A percentile compares a stretch with the other conserved stretches of the same genome.
phyloP scores from a whole-genome alignment of 352 stramenopile species.

The Phytopythium oedochilum region DNA sequence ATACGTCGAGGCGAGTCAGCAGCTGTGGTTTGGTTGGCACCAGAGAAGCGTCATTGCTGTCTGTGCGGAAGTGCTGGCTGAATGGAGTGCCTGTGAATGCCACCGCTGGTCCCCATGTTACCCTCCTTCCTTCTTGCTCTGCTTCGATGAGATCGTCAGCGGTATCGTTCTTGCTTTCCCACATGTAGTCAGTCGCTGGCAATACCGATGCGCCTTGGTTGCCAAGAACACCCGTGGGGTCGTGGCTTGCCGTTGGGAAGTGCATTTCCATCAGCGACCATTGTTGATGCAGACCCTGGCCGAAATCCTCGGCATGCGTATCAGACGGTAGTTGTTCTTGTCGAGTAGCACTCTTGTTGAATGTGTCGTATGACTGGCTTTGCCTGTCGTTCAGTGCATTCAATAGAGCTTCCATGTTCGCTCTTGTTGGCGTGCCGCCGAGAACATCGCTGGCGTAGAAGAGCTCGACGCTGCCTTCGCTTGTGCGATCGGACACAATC shows the following conservation, averaged over 20 bases:
- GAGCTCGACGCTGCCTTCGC: slow-evolving; percentile 6
- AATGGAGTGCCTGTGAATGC: not conserved
- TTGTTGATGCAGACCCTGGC: not conserved
- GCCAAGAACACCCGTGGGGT: not conserved
- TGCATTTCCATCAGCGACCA: not conserved
- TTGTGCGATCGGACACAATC: slow-evolving; percentile 4
- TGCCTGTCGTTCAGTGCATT: not conserved
- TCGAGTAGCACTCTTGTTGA: not conserved
- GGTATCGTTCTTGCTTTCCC: not conserved
- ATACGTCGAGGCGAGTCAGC: slow-evolving; percentile 25
- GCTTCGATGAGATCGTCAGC: too few relatives aligned
- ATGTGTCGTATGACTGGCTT: not conserved
- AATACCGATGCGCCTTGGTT: not conserved
- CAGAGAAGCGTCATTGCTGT: not conserved
- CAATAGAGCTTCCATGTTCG: not conserved
- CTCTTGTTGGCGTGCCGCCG: not conserved
- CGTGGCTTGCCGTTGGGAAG: not conserved
- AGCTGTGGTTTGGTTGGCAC: slow-evolving; percentile 1
- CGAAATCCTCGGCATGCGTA: not conserved
- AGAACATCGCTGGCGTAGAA: slow-evolving; percentile 6
- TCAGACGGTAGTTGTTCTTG: not conserved
- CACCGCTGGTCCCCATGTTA: not conserved
- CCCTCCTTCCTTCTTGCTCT: not conserved
- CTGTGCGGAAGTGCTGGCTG: not conserved
- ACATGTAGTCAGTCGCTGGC: not conserved